Conservation (phyloP, 23 red algal species). For the Gracilaria gracilis region DNA sequence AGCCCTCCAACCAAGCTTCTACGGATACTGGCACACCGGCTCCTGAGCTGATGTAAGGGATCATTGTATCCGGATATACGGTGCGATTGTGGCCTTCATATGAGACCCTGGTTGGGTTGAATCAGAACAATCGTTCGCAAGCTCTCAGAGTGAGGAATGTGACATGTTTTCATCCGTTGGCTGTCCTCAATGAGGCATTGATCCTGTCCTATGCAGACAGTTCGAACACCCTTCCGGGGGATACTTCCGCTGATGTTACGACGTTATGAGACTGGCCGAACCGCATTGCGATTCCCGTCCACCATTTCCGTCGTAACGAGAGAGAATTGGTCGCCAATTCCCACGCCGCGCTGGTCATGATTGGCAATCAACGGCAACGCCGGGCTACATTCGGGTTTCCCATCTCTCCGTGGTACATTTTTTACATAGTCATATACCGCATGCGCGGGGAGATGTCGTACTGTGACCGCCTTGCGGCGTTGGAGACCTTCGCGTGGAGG, state of each 20-base stretch:
- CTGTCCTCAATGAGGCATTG: not conserved
- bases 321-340: not conserved
- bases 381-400: constrained; percentile 7
- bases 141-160: not conserved
- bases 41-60: no score
- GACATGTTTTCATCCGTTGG: not conserved
- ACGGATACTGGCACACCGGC: no score
- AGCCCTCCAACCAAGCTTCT: no score
- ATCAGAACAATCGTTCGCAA: not conserved
- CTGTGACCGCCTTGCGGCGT: no score
- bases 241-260: not conserved
- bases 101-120: not conserved
- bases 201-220: not conserved
- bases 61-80: no score
- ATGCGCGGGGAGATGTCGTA: no score
- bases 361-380: not conserved
- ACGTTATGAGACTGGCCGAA: not conserved
- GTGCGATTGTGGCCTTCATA: not conserved
- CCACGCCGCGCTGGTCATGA: not conserved
- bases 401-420: not conserved
- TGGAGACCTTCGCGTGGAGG: constrained; percentile 14
- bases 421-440: not conserved
- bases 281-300: not conserved
- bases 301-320: not conserved
- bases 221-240: no score